Evolutionary conservation across 371 early-diverging fungal species (phyloP), one percentile per base, ranked within the genome.

Genomic region (Actinomortierella wolfii): DNA sequence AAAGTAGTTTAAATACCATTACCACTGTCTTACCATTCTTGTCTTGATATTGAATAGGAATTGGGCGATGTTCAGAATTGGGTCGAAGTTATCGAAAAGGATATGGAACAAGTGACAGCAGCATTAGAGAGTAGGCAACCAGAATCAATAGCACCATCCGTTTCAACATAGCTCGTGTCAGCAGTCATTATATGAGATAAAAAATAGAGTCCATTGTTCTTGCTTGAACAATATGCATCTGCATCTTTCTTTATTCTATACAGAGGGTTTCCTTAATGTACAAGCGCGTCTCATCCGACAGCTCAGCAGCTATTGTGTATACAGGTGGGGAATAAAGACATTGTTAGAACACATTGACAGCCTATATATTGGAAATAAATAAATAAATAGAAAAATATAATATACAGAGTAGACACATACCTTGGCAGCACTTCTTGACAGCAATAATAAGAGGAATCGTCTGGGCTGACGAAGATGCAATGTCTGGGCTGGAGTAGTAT

Each of bases 51-150:
- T 41, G 3, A 11, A 34, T 70, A 89, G 86, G 91, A 91, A 64
- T 78, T 93, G 8, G 94, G 94, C 21, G 91, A 92, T 68, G 86
- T 92, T n/a, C 79, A 86, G 58, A 89, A 90, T 66, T 93, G 94
- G 94, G 88, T 90, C 0, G 76, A 79, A 29, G 85, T 86, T 20
- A 85, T 92, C 14, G 89, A 90, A 44, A 70, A 76, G 54, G 90
- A 89, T 58, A 81, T 89, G 81, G 64, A 74, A 45, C 85, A 87
- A 28, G 81, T 86, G 3, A 78, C 83, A 3, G 68, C 63, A 1
- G 80, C 83, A 1, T 63, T 84, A 8, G 85, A 84, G 28, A 56
- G 48, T 21, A 17, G 17, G 20, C n/a, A 41, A 23, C 15, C 23
- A 5, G 41, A 17, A 20, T 11, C 15, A 40, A 14, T 42, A 21